These are phyloP conservation scores for Saururus chinensis DNA, from an alignment of 164 flowering plant species.

Conservation along the genomic window DNA sequence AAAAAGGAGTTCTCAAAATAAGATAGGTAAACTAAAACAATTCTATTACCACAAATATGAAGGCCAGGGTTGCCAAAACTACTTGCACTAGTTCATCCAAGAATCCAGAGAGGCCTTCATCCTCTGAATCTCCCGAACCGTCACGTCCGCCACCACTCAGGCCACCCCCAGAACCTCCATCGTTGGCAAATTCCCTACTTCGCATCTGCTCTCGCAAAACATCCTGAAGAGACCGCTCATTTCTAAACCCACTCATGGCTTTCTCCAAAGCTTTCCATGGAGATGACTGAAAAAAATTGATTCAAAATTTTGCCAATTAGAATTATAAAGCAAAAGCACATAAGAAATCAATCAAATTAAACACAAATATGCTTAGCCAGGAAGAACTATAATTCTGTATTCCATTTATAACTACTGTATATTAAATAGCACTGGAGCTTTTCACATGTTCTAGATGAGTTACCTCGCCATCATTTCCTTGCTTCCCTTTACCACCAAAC, in stretches of 20 bases:
- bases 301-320: background rate
- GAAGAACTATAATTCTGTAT: background rate
- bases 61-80: constrained; percentile 49
- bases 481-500: constrained; percentile 49
- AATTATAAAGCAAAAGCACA: background rate
- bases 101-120: constrained; percentile 35
- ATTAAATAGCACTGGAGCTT: background rate
- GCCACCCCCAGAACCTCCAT: constrained; percentile 26
- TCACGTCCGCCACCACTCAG: constrained; percentile 31
- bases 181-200: constrained; percentile 43
- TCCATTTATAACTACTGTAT: background rate
- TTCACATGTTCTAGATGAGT: background rate
- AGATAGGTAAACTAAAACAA: background rate
- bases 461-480: constrained; percentile 37
- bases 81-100: constrained; percentile 66
- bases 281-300: constrained; percentile 30
- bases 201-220: constrained; percentile 54
- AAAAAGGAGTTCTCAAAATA: background rate
- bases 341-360: background rate
- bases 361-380: background rate
- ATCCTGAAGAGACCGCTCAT: constrained; percentile 48
- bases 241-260: constrained; percentile 36
- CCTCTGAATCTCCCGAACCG: constrained; percentile 33
- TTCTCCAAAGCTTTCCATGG: constrained; percentile 63
- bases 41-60: constrained; percentile 49